Base-by-base conservation (phyloP, 441 rosid species). In the Populus trichocarpa region DNA sequence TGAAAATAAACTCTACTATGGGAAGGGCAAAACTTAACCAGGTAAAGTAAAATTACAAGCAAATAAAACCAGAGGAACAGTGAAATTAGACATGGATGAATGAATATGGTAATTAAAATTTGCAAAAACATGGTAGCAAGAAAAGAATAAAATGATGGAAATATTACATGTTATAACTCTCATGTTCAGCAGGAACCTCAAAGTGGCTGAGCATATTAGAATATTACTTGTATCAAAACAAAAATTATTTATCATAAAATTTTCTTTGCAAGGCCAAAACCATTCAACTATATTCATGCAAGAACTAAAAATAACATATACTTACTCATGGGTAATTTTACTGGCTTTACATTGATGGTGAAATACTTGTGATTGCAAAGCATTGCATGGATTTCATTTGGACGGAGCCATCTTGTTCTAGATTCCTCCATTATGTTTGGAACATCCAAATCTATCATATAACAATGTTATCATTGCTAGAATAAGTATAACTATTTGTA, bases 341-440 rank as follows among this genome's bases (percentile, higher is more conserved):
- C 78, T 5, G 99, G 99, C 89, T 90, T 96, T 85, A 90, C 98
- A 81, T 71, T 46, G 81, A 96, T 86, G 84, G 71, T 75, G 86
- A 96, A 96, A 82, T 84, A 83, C 84, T 87, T 88, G 84, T 88
- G 68, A 72, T 96, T 96, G 71, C 88, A 89, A 23, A 96, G 93
- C 70, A 93, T 77, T 14, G 99, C 99, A 42, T 90, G 92, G 77
- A 96, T 94, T 87, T 96, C 99, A 38, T 96, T 96, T 1, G 99
- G 99, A 42, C 98, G 97, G 18, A 96, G 90, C 99, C 98, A 96
- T 87, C 98, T 90, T 18, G 85, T 75, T 82, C 75, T 88, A 18
- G 96, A 97, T 83, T 96, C 99, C 84, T 87, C 96, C 88, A 72
- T 69, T 81, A 90, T 90, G 77, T 18, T 84, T 38, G 35, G 81